These are phyloP conservation scores for Albatrellus sp. DNA, from an alignment of 1,284 basidiomycete genomes.

Conservation along the genomic window DNA sequence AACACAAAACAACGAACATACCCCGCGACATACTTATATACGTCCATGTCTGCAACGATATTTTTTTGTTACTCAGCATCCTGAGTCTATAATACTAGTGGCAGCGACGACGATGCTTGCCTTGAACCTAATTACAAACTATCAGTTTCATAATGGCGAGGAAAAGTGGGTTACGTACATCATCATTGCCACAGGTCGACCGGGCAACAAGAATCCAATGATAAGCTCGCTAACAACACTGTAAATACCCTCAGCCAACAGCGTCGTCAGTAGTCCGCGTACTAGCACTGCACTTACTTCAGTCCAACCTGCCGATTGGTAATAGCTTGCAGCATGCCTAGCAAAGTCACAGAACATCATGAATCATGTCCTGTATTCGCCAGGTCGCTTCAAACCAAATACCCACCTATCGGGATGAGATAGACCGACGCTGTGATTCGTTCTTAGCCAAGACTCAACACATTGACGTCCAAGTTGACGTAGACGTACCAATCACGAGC, in stretches of 20 bases:
- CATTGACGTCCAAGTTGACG: constrained; percentile 13
- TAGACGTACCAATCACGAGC: constrained; percentile 20
- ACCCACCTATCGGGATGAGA: constrained; percentile 36
- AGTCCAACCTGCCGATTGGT: constrained; percentile 28
- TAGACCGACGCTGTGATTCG: constrained; percentile 28
- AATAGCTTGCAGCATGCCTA: constrained; percentile 33
- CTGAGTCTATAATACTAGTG: too few relatives aligned
- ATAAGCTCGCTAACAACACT: constrained; percentile 38
- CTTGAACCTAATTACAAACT: constrained; percentile 1
- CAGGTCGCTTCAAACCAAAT: not conserved
- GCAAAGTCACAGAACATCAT: not conserved
- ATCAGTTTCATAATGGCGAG: not conserved
- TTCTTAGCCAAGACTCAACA: constrained; percentile 21
- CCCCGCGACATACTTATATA: constrained; percentile 40
- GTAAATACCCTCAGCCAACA: not conserved
- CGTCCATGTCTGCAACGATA: constrained; percentile 21
- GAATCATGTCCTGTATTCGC: not conserved
- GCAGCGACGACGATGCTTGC: not conserved
- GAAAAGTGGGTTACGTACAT: constrained; percentile 29
- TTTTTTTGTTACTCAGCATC: not conserved
- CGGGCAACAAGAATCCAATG: constrained; percentile 38
- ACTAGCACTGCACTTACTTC: constrained; percentile 16
- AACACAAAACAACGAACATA: not conserved
- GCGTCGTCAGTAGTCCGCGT: not conserved
- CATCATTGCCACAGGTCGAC: constrained; percentile 48